Conservation (phyloP, 768 basidiomycete species). For the Suillus luteus region DNA sequence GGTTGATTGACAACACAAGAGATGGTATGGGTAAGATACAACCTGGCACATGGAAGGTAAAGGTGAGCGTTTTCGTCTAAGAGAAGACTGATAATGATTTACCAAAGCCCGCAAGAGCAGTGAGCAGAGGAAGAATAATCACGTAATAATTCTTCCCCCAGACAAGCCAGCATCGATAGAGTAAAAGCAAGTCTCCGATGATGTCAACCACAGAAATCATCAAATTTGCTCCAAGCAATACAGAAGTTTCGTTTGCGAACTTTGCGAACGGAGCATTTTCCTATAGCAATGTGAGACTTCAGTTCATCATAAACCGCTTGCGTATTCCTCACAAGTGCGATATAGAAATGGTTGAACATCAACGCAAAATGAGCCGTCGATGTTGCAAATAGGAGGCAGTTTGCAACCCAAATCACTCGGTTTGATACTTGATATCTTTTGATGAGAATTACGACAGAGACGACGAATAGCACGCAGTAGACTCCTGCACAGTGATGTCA, state of each 20-base stretch:
- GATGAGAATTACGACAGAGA: slow-evolving; percentile 18
- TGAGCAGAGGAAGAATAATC: slow-evolving; percentile 31
- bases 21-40: slow-evolving; percentile 5
- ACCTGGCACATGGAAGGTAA: not conserved
- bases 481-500: slow-evolving; percentile 10
- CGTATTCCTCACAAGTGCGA: slow-evolving; percentile 21
- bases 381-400: slow-evolving; percentile 20
- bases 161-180: slow-evolving; percentile 37
- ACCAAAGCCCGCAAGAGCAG: slow-evolving; percentile 31
- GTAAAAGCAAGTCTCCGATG: slow-evolving; percentile 26
- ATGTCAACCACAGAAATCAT: slow-evolving; percentile 29
- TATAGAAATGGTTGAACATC: slow-evolving; percentile 27
- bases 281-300: slow-evolving; percentile 11
- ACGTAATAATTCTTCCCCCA: slow-evolving; percentile 32
- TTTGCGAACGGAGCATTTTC: slow-evolving; percentile 18
- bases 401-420: slow-evolving; percentile 14
- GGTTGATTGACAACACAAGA: not conserved
- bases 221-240: slow-evolving; percentile 26
- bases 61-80: not conserved
- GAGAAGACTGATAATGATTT: slow-evolving; percentile 8
- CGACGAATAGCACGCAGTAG: slow-evolving; percentile 20
- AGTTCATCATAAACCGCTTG: not conserved
- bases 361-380: slow-evolving; percentile 22
- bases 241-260: slow-evolving; percentile 23
- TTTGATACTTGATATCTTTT: slow-evolving; percentile 9